Evolutionary conservation across 768 basidiomycete genomes (phyloP).

Genomic region (Suillus bovinus): DNA sequence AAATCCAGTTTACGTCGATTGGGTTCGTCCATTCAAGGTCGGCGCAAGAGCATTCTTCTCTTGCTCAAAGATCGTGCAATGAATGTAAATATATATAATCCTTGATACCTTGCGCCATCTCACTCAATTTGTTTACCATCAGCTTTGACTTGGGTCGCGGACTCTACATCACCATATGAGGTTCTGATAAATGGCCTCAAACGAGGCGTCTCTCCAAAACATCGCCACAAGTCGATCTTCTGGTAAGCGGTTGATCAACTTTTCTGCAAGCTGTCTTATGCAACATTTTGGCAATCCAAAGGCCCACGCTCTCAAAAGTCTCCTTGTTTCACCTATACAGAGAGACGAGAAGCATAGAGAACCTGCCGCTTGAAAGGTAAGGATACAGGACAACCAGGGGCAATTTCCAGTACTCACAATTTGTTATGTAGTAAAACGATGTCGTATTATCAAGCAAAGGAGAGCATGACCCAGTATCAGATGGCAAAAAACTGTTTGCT

Average conservation of each 20-base stretch:
- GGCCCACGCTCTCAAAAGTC: slow-evolving; percentile 54
- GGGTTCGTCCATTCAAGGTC: slow-evolving; percentile 61
- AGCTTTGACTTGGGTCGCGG: slow-evolving; percentile 76
- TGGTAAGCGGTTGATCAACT: slow-evolving; percentile 41
- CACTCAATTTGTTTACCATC: slow-evolving; percentile 6
- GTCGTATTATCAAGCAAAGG: slow-evolving; percentile 51
- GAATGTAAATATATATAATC: slow-evolving; percentile 54
- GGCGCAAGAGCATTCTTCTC: slow-evolving; percentile 8
- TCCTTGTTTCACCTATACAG: slow-evolving; percentile 52
- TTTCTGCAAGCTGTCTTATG: background rate
- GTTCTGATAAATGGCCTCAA: slow-evolving; percentile 79
- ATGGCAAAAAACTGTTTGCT: slow-evolving; percentile 49
- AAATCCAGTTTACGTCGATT: slow-evolving; percentile 56
- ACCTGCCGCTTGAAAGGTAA: slow-evolving; percentile 12
- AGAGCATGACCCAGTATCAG: slow-evolving; percentile 45
- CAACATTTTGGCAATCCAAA: slow-evolving; percentile 21
- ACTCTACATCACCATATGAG: slow-evolving; percentile 48
- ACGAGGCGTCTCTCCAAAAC: slow-evolving; percentile 74
- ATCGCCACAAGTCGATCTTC: slow-evolving; percentile 60
- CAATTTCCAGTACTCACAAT: background rate
- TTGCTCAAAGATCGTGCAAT: slow-evolving; percentile 54
- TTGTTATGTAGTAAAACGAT: slow-evolving; percentile 19
- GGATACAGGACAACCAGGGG: slow-evolving; percentile 4
- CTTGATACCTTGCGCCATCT: background rate
- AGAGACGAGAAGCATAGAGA: slow-evolving; percentile 21